Evolutionary conservation across 2,329 filamentous ascomycete species (phyloP).

Genomic region (Penicillium concentricum): DNA sequence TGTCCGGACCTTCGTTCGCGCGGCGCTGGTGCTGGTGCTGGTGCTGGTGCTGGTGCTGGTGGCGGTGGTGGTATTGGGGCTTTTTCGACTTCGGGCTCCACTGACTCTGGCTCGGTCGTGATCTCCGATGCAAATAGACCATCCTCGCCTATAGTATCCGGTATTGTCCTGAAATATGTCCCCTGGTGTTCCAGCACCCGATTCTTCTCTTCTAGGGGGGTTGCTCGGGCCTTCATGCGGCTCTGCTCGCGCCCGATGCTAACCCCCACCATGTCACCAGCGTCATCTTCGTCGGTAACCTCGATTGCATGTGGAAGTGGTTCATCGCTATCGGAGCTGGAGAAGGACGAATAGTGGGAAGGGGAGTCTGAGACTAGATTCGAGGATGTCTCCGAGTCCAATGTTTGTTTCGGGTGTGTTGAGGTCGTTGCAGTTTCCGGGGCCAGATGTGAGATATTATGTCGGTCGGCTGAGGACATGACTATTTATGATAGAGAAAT

Average conservation of each 20-base stretch:
- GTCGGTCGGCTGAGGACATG: slow-evolving; percentile 2
- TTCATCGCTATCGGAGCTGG: slow-evolving; percentile 37
- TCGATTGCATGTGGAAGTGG: slow-evolving; percentile 13
- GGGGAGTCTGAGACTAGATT: slow-evolving; percentile 21
- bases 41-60: neutral
- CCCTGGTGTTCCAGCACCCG: slow-evolving; percentile 53
- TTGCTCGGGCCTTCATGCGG: slow-evolving; percentile 56
- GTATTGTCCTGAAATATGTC: slow-evolving; percentile 50
- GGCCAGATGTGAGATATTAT: neutral
- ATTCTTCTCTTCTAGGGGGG: slow-evolving; percentile 60
- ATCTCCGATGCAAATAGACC: slow-evolving; percentile 32
- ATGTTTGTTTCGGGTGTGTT: slow-evolving; percentile 2
- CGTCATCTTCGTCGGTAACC: slow-evolving; percentile 35
- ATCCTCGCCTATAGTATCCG: slow-evolving; percentile 32
- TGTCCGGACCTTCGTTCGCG: neutral
- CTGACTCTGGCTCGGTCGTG: slow-evolving; percentile 35
- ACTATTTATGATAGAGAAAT: neutral
- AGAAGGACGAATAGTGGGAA: slow-evolving; percentile 23
- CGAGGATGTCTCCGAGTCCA: slow-evolving; percentile 23
- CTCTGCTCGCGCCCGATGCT: slow-evolving; percentile 60
- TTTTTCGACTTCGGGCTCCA: slow-evolving; percentile 6
- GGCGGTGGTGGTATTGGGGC: neutral
- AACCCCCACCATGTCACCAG: slow-evolving; percentile 53
- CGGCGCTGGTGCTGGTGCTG: neutral
- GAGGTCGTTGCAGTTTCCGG: neutral